Conservation (phyloP, 768 basidiomycete genomes). For the Lactifluus echinatus region DNA sequence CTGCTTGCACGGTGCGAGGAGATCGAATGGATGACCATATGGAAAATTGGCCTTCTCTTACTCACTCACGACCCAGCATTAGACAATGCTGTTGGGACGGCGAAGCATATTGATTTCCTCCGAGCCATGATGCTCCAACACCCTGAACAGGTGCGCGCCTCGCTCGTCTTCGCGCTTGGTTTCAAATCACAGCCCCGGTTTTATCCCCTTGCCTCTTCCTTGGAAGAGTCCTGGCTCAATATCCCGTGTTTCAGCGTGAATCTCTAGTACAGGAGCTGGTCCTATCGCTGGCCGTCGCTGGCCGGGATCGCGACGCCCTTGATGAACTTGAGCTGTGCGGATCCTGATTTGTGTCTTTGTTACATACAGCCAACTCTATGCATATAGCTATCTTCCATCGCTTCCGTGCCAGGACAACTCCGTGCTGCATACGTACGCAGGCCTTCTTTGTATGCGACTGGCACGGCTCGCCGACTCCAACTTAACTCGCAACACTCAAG, state of each 20-base stretch:
- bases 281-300: slow-evolving; percentile 51
- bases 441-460: slow-evolving; percentile 59
- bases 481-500: slow-evolving; percentile 1
- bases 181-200: background rate
- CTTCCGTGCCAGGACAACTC: slow-evolving; percentile 83
- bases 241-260: slow-evolving; percentile 47
- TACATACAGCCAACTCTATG: background rate
- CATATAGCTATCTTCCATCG: slow-evolving; percentile 68
- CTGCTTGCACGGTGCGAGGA: slow-evolving; percentile 73
- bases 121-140: slow-evolving; percentile 63
- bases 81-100: slow-evolving; percentile 11
- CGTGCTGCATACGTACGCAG: slow-evolving; percentile 75
- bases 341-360: slow-evolving; percentile 24
- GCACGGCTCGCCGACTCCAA: slow-evolving; percentile 33
- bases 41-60: slow-evolving; percentile 58
- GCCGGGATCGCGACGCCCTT: slow-evolving; percentile 58
- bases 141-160: slow-evolving; percentile 49
- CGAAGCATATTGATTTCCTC: slow-evolving; percentile 48
- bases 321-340: slow-evolving; percentile 77
- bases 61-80: slow-evolving; percentile 28
- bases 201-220: background rate
- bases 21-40: slow-evolving; percentile 62
- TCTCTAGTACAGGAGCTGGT: slow-evolving; percentile 67
- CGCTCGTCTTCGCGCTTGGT: background rate
- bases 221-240: background rate